Evolutionary conservation across 495 filamentous ascomycete species (phyloP).

Genomic region (Xylaria intraflava): DNA sequence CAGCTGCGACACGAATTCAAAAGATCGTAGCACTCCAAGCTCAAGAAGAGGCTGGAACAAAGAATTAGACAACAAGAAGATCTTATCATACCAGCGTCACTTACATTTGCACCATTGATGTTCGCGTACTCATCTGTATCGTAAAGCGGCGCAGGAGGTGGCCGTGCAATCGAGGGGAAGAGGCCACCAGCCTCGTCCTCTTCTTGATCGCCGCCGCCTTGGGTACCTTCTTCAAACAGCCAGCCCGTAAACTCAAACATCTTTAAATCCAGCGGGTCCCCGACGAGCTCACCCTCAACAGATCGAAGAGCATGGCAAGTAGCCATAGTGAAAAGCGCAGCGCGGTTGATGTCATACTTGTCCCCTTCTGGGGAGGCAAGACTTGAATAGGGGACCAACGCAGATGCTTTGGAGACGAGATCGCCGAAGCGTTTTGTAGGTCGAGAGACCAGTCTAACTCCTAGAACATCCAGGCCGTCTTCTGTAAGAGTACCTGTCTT

Average conservation of each 20-base stretch:
- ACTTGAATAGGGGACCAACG: slow-evolving; percentile 48
- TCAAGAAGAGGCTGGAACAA: slow-evolving; percentile 50
- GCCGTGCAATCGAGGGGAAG: slow-evolving; percentile 76
- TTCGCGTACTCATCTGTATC: slow-evolving; percentile 40
- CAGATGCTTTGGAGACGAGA: slow-evolving; percentile 39
- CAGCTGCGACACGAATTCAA: slow-evolving; percentile 96
- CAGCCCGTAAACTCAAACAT: slow-evolving; percentile 99
- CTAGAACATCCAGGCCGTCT: slow-evolving; percentile 92
- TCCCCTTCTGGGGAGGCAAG: slow-evolving; percentile 51
- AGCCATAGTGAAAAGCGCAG: slow-evolving; percentile 86
- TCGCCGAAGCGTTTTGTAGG: slow-evolving; percentile 50
- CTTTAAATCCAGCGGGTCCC: slow-evolving; percentile 92
- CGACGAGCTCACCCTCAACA: slow-evolving; percentile 81
- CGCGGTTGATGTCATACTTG: slow-evolving; percentile 58
- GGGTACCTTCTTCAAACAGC: slow-evolving; percentile 81
- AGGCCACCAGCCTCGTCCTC: slow-evolving; percentile 61
- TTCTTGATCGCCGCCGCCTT: slow-evolving; percentile 48
- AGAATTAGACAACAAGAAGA: neutral
- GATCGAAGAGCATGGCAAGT: slow-evolving; percentile 90
- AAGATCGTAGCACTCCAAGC: slow-evolving; percentile 78
- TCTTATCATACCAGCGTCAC: slow-evolving; percentile 1
- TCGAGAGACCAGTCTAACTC: slow-evolving; percentile 65
- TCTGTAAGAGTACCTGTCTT: slow-evolving; percentile 98
- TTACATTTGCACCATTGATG: slow-evolving; percentile 32
- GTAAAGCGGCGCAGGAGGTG: slow-evolving; percentile 57